phyloP scores from a whole-genome alignment of 1,139 yeast species.

The Debaryomyces sp. region DNA sequence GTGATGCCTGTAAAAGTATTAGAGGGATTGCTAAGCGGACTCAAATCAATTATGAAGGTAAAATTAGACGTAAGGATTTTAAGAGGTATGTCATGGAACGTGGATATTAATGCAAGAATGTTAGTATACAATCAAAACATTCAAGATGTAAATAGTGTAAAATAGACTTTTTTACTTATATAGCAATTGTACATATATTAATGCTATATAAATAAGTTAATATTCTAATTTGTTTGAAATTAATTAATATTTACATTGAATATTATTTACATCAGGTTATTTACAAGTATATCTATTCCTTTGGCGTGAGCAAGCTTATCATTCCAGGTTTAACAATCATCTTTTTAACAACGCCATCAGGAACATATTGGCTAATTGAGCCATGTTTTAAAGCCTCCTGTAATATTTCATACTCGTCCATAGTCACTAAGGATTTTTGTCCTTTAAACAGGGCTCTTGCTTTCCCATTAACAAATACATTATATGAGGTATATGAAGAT shows the following conservation, averaged over 20 bases:
- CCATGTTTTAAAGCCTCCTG: constrained; percentile 15
- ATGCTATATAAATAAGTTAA: background rate
- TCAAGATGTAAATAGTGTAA: constrained; percentile 20
- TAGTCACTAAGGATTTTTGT: constrained; percentile 30
- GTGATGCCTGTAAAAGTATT: constrained; percentile 35
- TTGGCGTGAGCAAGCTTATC: constrained; percentile 22
- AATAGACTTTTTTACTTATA: constrained; percentile 1
- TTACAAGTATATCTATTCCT: constrained; percentile 10
- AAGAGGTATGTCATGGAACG: constrained; percentile 34
- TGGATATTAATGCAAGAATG: constrained; percentile 25
- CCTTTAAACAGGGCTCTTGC: constrained; percentile 52
- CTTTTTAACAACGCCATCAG: constrained; percentile 15
- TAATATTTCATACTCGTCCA: constrained; percentile 26
- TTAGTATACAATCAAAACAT: constrained; percentile 3
- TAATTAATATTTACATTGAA: constrained; percentile 4
- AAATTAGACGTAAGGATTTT: constrained; percentile 37
- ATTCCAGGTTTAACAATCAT: constrained; percentile 25
- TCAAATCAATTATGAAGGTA: constrained; percentile 41
- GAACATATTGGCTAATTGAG: constrained; percentile 11
- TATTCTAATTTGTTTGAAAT: background rate
- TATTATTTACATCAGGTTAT: constrained; percentile 9
- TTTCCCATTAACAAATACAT: constrained; percentile 72
- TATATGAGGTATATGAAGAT: constrained; percentile 42
- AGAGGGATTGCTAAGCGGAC: constrained; percentile 39
- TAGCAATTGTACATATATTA: constrained; percentile 11